These are phyloP conservation scores for Euphorbia pulcherrima DNA, from an alignment of 345 rosid species.

Conservation along the genomic window DNA sequence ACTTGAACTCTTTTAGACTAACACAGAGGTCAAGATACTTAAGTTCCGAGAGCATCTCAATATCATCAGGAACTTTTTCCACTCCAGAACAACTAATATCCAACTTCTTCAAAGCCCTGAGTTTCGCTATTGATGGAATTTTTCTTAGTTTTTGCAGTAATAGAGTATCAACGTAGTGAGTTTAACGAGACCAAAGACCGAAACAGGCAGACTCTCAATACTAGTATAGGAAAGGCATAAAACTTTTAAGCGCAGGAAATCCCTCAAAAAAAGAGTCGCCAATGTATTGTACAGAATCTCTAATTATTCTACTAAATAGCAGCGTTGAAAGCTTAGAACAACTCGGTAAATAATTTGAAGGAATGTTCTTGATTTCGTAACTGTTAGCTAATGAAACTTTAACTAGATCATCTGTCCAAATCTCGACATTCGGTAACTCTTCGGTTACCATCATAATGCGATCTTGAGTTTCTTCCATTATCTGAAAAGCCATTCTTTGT, in stretches of 20 bases:
- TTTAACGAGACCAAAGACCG: constrained; percentile 14
- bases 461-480: not conserved
- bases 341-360: not conserved
- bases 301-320: not conserved
- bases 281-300: not conserved
- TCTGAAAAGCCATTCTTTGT: constrained; percentile 26
- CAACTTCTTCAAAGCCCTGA: constrained; percentile 16
- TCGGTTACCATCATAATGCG: too few species aligned
- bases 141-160: constrained; percentile 1
- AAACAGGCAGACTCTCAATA: constrained; percentile 11
- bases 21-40: constrained; percentile 10
- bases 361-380: not conserved
- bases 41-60: constrained; percentile 18
- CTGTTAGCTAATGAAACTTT: constrained; percentile 15
- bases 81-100: constrained; percentile 7
- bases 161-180: constrained; percentile 13
- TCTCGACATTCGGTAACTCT: not conserved
- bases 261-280: not conserved
- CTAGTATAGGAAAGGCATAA: not conserved
- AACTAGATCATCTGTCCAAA: constrained; percentile 13
- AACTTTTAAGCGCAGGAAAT: not conserved
- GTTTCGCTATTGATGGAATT: constrained; percentile 11
- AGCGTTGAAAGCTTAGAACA: constrained; percentile 11
- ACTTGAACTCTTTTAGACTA: not conserved
- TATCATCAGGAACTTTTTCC: constrained; percentile 9